Conservation (phyloP, 1,284 basidiomycete genomes). For the Malassezia obtusa region DNA sequence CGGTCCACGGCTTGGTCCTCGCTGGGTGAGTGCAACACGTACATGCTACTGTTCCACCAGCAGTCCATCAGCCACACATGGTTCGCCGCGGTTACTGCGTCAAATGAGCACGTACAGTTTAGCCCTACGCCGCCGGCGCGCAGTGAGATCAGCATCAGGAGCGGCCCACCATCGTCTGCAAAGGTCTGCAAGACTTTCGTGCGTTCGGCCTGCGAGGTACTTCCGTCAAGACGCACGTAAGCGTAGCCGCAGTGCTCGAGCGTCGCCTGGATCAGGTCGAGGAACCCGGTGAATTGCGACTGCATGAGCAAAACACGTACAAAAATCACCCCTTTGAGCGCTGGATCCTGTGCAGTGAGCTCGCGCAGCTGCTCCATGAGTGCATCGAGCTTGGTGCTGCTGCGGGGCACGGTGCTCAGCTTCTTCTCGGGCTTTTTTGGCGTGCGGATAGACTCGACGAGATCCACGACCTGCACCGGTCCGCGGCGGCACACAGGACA, state of each 20-base stretch:
- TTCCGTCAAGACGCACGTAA: constrained; percentile 63
- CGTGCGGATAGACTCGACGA: constrained; percentile 51
- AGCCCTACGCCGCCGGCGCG: constrained; percentile 85
- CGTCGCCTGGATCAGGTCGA: constrained; percentile 40
- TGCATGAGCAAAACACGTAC: background rate
- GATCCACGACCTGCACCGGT: constrained; percentile 54
- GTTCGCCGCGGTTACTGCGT: constrained; percentile 32
- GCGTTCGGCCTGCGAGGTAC: constrained; percentile 78
- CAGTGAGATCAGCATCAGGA: constrained; percentile 78
- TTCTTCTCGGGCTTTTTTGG: constrained; percentile 36
- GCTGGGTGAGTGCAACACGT: constrained; percentile 7
- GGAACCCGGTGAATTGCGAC: constrained; percentile 50
- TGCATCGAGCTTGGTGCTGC: constrained; percentile 77
- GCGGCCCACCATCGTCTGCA: constrained; percentile 66
- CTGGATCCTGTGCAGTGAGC: constrained; percentile 50
- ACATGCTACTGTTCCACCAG: constrained; percentile 41
- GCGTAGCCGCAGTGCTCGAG: constrained; percentile 25
- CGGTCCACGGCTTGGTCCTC: constrained; percentile 63
- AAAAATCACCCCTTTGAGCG: constrained; percentile 49
- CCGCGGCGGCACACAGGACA: constrained; percentile 40
- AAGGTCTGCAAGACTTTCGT: constrained; percentile 65
- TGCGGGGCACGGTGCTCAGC: constrained; percentile 55
- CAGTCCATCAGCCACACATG: constrained; percentile 44
- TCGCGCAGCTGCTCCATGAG: constrained; percentile 60
- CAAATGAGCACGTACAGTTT: constrained; percentile 20